Conservation (phyloP, 805 yeast species). For the Suhomyces sp. region DNA sequence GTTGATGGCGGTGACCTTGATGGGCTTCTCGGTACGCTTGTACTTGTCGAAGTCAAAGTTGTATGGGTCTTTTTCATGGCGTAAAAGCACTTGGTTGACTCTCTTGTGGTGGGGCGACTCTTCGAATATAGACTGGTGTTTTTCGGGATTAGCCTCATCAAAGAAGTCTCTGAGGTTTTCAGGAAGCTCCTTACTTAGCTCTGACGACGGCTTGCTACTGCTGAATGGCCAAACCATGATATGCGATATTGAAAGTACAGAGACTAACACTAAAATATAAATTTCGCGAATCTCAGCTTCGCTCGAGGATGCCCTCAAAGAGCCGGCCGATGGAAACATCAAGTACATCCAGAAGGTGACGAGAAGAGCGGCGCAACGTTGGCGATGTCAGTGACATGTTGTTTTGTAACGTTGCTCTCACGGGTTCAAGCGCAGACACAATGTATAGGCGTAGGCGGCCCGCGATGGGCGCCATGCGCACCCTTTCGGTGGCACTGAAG, state of each 20-base stretch:
- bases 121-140: conserved; percentile 21
- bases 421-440: conserved; percentile 22
- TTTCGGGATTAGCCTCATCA: conserved; percentile 28
- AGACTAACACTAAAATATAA: neutral
- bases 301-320: conserved; percentile 39
- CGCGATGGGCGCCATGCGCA: conserved; percentile 51
- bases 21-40: conserved; percentile 24
- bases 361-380: neutral
- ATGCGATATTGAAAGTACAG: neutral
- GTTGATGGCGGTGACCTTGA: conserved; percentile 30
- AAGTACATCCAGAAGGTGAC: conserved; percentile 11
- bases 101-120: conserved; percentile 23
- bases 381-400: neutral
- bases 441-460: conserved; percentile 48
- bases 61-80: conserved; percentile 16
- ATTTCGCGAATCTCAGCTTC: conserved; percentile 12
- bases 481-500: conserved; percentile 48
- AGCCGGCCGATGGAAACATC: conserved; percentile 37
- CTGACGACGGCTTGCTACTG: conserved; percentile 20
- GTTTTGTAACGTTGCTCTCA: conserved; percentile 10
- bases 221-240: conserved; percentile 31
- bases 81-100: conserved; percentile 24
- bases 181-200: conserved; percentile 34
- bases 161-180: conserved; percentile 31
- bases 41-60: conserved; percentile 28